Conservation (phyloP, 2,329 filamentous ascomycete species). For the Stemphylium beticola region DNA sequence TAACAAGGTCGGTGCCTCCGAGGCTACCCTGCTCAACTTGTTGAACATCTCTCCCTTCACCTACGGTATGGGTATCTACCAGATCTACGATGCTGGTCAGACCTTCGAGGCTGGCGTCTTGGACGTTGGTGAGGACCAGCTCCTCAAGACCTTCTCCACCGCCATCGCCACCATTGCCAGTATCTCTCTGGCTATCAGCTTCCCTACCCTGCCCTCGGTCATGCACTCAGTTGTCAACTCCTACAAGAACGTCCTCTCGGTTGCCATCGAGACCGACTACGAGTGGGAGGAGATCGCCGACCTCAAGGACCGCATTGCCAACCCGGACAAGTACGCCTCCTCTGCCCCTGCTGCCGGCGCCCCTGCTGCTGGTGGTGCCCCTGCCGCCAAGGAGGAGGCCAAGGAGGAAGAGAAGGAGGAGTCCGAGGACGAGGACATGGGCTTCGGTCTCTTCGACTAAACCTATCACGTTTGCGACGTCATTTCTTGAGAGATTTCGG, state of each 20-base stretch:
- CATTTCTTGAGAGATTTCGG: conserved; percentile 28
- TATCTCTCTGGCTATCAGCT: conserved; percentile 91
- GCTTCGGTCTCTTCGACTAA: conserved; percentile 63
- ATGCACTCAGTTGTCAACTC: conserved; percentile 95
- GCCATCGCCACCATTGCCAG: conserved; percentile 87
- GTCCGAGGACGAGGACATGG: conserved; percentile 62
- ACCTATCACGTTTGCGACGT: conserved; percentile 26
- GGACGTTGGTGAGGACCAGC: conserved; percentile 93
- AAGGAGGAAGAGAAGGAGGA: conserved; percentile 64
- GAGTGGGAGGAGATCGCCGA: conserved; percentile 95
- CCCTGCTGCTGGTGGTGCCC: conserved; percentile 58
- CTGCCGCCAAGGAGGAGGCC: conserved; percentile 52
- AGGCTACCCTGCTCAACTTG: conserved; percentile 99
- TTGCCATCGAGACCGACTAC: conserved; percentile 89
- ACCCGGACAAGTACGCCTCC: conserved; percentile 94
- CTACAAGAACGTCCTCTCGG: conserved; percentile 95
- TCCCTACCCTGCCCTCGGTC: conserved; percentile 94
- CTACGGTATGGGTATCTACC: conserved; percentile 93
- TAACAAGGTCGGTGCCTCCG: conserved; percentile 95
- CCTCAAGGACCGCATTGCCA: conserved; percentile 99
- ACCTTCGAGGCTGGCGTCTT: conserved; percentile 84
- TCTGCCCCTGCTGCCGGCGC: conserved; percentile 72
- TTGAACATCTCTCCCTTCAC: conserved; percentile 85
- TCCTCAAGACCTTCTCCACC: conserved; percentile 79
- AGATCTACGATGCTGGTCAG: conserved; percentile 99